These are phyloP conservation scores for Glycine latifolia DNA, from an alignment of 306 rosid genomes.

Conservation along the genomic window DNA sequence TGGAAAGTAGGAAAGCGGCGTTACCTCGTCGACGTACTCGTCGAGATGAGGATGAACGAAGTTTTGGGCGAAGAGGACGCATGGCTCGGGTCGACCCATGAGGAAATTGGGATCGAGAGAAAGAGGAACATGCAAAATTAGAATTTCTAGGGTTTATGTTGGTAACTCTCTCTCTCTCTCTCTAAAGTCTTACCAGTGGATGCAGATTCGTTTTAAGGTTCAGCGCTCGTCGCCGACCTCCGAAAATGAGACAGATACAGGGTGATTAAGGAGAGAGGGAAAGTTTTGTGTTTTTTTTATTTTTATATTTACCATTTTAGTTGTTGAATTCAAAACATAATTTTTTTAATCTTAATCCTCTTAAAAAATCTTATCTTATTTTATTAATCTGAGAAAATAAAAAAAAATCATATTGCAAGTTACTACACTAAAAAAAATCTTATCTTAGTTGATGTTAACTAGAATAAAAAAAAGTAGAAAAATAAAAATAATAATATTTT, in stretches of 20 bases:
- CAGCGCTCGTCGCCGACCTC: constrained; percentile 41
- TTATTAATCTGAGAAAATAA: no score
- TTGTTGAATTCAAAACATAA: background rate
- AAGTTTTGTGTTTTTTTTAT: background rate
- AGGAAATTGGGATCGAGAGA: constrained; percentile 22
- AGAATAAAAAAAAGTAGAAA: no score
- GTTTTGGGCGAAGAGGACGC: constrained; percentile 84
- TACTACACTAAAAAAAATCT: no score
- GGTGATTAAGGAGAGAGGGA: constrained; percentile 15
- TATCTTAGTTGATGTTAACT: no score
- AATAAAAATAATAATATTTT: no score
- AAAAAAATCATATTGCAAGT: no score
- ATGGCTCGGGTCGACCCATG: constrained; percentile 98
- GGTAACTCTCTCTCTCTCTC: background rate
- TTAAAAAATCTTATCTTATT: no score
- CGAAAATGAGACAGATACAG: background rate
- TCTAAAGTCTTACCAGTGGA: background rate
- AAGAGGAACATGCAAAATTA: constrained; percentile 40
- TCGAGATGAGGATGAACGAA: constrained; percentile 92
- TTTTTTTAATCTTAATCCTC: no score
- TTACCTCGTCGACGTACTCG: constrained; percentile 98
- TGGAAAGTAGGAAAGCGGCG: no score
- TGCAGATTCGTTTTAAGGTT: constrained; percentile 35
- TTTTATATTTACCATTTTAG: no score
- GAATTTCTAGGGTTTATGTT: constrained; percentile 43